Evolutionary conservation across 2,329 filamentous ascomycete species (phyloP).

Genomic region (Trichophyton mentagrophytes): DNA sequence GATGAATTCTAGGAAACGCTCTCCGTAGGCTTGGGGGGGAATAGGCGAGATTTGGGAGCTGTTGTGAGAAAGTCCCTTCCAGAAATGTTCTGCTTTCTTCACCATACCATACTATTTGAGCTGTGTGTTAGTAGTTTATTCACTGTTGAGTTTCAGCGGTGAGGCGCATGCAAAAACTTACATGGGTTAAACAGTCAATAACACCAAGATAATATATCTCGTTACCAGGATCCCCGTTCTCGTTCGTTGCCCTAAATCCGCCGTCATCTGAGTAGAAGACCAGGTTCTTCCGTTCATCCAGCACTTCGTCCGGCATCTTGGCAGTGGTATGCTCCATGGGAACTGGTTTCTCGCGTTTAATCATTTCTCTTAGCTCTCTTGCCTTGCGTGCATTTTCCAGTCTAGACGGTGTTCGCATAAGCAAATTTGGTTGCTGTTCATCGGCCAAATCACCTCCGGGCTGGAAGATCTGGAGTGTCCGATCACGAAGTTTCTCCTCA

Average conservation of each 20-base stretch:
- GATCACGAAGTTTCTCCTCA: conserved; percentile 80
- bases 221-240: conserved; percentile 70
- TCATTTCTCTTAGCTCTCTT: conserved; percentile 77
- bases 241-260: conserved; percentile 82
- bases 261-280: conserved; percentile 92
- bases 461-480: conserved; percentile 87
- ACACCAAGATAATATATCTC: conserved; percentile 97
- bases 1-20: conserved; percentile 89
- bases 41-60: conserved; percentile 84
- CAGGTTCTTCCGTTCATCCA: conserved; percentile 61
- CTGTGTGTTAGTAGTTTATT: background rate
- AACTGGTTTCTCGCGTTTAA: conserved; percentile 85
- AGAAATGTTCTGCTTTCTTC: conserved; percentile 92
- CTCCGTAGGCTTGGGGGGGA: conserved; percentile 78
- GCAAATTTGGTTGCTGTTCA: conserved; percentile 49
- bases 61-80: conserved; percentile 80
- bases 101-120: conserved; percentile 61
- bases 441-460: conserved; percentile 62
- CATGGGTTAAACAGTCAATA: conserved; percentile 94
- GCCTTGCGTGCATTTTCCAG: conserved; percentile 84
- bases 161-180: conserved; percentile 39
- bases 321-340: conserved; percentile 72
- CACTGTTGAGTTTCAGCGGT: no score
- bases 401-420: conserved; percentile 85
- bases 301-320: conserved; percentile 81